A percentile compares a stretch with the other conserved stretches of the same genome.
phyloP scores from a whole-genome alignment of 2,329 filamentous ascomycete species.

The Curvularia lunata region DNA sequence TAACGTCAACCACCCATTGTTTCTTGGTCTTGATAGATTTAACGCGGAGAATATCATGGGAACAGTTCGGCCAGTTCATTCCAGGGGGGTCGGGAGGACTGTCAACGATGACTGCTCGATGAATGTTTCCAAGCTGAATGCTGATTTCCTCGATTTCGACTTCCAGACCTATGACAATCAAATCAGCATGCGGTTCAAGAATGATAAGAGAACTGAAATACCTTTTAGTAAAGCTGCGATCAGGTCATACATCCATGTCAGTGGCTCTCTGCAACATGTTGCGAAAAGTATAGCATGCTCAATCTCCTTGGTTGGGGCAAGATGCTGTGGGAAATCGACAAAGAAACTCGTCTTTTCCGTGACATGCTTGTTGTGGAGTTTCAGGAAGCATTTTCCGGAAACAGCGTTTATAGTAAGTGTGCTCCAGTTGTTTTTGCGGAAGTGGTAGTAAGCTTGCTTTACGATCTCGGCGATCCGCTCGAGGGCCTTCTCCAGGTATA shows the following conservation, averaged over 20 bases:
- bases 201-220: not conserved
- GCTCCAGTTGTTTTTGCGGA: constrained; percentile 15
- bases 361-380: not conserved
- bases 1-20: constrained; percentile 5
- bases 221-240: not conserved
- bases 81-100: not conserved
- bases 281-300: constrained; percentile 2
- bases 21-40: not conserved
- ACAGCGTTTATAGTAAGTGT: not conserved
- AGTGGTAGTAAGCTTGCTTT: constrained; percentile 9
- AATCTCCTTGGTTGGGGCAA: not conserved
- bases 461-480: constrained; percentile 2
- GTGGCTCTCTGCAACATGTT: constrained; percentile 3
- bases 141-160: constrained; percentile 1
- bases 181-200: not conserved
- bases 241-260: not conserved
- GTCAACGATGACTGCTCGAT: not conserved
- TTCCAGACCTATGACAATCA: not conserved
- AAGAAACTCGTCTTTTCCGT: not conserved
- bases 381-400: not conserved
- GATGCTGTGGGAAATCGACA: constrained; percentile 1
- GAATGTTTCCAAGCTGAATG: not conserved
- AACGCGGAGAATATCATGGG: not conserved
- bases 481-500: constrained; percentile 1
- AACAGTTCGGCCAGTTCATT: not conserved